Conservation (phyloP, 257 asterid species). For the Verbascum thapsus region DNA sequence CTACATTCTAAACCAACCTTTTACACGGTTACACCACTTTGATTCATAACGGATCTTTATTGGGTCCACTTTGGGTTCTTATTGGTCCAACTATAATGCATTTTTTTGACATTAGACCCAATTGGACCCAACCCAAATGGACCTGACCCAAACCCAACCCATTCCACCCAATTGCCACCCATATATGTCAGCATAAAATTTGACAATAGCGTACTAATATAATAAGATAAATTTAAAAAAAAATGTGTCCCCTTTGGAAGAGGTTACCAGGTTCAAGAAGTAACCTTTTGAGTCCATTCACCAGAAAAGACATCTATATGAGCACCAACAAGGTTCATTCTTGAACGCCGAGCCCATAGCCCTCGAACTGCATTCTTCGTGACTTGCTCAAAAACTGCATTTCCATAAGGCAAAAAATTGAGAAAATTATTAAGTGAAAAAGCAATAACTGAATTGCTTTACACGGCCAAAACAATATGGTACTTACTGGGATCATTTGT, state of each 20-base stretch:
- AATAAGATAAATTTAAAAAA: slow-evolving; percentile 10
- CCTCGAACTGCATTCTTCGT: slow-evolving; percentile 96
- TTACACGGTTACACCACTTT: no score
- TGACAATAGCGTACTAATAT: slow-evolving; percentile 15
- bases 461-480: slow-evolving; percentile 7
- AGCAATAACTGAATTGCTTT: background rate
- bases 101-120: no score
- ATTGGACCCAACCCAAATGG: no score
- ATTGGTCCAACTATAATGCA: no score
- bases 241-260: slow-evolving; percentile 16
- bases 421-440: slow-evolving; percentile 17
- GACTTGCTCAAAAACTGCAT: slow-evolving; percentile 91
- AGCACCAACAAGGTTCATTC: slow-evolving; percentile 96
- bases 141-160: no score
- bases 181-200: slow-evolving; percentile 11
- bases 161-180: no score
- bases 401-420: slow-evolving; percentile 29
- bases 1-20: no score
- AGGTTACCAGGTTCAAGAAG: slow-evolving; percentile 33
- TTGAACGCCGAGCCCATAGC: slow-evolving; percentile 98
- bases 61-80: no score
- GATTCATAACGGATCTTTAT: no score
- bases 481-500: slow-evolving; percentile 85
- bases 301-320: slow-evolving; percentile 98
- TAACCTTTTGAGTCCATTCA: slow-evolving; percentile 99